Percentiles rank a stretch among this genome's conserved stretches.
These are phyloP conservation scores for Cercospora sp. DNA, from an alignment of 2,329 filamentous ascomycete genomes.

Conservation along the genomic window DNA sequence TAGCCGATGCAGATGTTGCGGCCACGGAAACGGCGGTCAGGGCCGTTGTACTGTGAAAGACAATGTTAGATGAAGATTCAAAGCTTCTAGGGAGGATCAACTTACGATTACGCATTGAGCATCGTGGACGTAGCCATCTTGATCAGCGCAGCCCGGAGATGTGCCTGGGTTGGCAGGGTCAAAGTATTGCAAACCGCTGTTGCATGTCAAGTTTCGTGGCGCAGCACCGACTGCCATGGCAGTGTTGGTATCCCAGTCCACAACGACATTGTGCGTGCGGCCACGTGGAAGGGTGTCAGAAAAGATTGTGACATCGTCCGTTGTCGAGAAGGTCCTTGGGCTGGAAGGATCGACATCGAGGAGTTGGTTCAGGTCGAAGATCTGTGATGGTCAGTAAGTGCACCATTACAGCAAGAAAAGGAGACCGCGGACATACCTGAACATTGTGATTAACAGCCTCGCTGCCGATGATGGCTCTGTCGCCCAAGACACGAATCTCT, in stretches of 20 bases:
- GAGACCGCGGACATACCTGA: slow-evolving; percentile 45
- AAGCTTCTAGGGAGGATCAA: neutral
- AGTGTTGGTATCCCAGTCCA: slow-evolving; percentile 51
- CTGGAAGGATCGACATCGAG: slow-evolving; percentile 47
- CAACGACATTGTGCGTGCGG: slow-evolving; percentile 54
- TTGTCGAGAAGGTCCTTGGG: slow-evolving; percentile 45
- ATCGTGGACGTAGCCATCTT: slow-evolving; percentile 58
- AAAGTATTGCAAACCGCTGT: slow-evolving; percentile 54
- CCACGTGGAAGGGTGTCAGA: slow-evolving; percentile 42
- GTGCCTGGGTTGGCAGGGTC: slow-evolving; percentile 41
- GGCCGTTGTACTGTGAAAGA: slow-evolving; percentile 45
- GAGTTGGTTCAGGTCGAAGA: slow-evolving; percentile 63
- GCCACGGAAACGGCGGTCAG: slow-evolving; percentile 47
- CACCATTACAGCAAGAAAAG: neutral
- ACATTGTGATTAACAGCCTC: slow-evolving; percentile 56
- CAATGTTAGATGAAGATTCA: neutral
- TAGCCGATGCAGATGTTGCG: slow-evolving; percentile 54
- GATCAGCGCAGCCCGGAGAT: neutral
- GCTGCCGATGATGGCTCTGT: slow-evolving; percentile 46
- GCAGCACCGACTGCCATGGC: slow-evolving; percentile 45
- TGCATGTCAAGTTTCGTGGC: slow-evolving; percentile 48
- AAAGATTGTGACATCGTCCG: slow-evolving; percentile 45
- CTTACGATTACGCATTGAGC: slow-evolving; percentile 50
- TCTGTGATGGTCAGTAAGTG: slow-evolving; percentile 45
- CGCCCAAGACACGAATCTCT: slow-evolving; percentile 51